Evolutionary conservation across 495 filamentous ascomycete genomes (phyloP).

Genomic region (Neurospora sp.): DNA sequence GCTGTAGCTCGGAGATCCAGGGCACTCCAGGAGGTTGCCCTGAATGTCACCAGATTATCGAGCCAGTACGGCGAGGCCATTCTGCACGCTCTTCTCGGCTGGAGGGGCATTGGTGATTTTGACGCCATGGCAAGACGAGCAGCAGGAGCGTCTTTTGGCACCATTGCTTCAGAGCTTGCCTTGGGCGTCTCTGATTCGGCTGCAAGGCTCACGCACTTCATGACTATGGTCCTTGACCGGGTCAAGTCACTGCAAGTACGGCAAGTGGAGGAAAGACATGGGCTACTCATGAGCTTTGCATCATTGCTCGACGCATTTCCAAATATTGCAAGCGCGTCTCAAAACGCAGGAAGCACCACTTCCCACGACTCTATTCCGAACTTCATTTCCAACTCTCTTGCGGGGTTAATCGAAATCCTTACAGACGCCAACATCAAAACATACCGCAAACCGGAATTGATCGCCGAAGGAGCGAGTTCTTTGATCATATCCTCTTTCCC

Average conservation of each 20-base stretch:
- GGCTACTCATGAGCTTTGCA: slow-evolving; percentile 53
- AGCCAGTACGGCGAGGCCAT: slow-evolving; percentile 61
- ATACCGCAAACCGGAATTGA: slow-evolving; percentile 57
- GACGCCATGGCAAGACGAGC: slow-evolving; percentile 63
- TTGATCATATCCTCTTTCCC: slow-evolving; percentile 41
- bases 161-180: slow-evolving; percentile 37
- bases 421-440: slow-evolving; percentile 25
- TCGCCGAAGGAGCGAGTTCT: slow-evolving; percentile 52
- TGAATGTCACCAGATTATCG: slow-evolving; percentile 53
- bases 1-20: slow-evolving; percentile 77
- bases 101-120: slow-evolving; percentile 74
- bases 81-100: slow-evolving; percentile 62
- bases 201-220: slow-evolving; percentile 16
- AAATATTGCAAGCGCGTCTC: not conserved
- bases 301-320: slow-evolving; percentile 33
- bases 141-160: slow-evolving; percentile 60
- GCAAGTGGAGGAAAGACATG: slow-evolving; percentile 60
- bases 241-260: slow-evolving; percentile 41
- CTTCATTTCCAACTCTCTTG: not conserved
- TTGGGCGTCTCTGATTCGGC: slow-evolving; percentile 9
- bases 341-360: not conserved
- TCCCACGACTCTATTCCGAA: not conserved
- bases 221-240: slow-evolving; percentile 29
- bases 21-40: slow-evolving; percentile 66
- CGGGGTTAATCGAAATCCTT: slow-evolving; percentile 21